Percentiles rank a stretch among this genome's conserved stretches.
phyloP scores from a whole-genome alignment of 2,329 filamentous ascomycete genomes.

The Neonectria ditissima region DNA sequence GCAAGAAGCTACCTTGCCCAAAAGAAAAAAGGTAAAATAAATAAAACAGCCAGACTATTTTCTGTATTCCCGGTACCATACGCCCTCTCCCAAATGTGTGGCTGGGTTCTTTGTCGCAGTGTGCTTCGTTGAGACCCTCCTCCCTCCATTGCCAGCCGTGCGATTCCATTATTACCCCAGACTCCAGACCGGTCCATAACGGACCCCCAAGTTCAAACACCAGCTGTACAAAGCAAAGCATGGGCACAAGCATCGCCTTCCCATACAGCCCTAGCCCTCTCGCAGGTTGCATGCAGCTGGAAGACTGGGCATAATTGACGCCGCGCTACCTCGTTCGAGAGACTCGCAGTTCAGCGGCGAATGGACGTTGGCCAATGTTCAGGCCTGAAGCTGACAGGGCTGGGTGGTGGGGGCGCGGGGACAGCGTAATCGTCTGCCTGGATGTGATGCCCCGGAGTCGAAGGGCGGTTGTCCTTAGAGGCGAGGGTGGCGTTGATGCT shows the following conservation, averaged over 20 bases:
- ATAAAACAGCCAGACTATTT: conserved; percentile 30
- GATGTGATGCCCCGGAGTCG: conserved; percentile 63
- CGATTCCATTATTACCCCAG: conserved; percentile 28
- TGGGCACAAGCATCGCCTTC: conserved; percentile 15
- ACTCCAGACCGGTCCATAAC: conserved; percentile 38
- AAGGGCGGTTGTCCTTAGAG: conserved; percentile 56
- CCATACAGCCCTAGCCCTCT: conserved; percentile 10
- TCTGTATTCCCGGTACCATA: conserved; percentile 30
- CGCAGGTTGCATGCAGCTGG: conserved; percentile 14
- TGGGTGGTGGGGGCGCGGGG: conserved; percentile 73
- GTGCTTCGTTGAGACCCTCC: conserved; percentile 29
- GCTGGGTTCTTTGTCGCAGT: conserved; percentile 17
- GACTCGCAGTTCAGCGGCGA: conserved; percentile 42
- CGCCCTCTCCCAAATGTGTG: conserved; percentile 33
- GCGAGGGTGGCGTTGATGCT: conserved; percentile 65
- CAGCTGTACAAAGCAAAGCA: conserved; percentile 26
- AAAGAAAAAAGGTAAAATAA: conserved; percentile 22
- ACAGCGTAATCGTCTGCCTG: conserved; percentile 71
- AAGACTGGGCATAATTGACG: conserved; percentile 28
- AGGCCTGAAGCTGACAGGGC: conserved; percentile 70
- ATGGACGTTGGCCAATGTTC: conserved; percentile 64
- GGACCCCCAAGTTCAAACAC: conserved; percentile 31
- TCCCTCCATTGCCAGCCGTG: conserved; percentile 30
- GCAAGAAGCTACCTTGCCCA: conserved; percentile 19
- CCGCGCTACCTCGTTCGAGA: conserved; percentile 21